phyloP scores from a whole-genome alignment of 1,284 basidiomycete genomes.

The Moesziomyces aphidis region DNA sequence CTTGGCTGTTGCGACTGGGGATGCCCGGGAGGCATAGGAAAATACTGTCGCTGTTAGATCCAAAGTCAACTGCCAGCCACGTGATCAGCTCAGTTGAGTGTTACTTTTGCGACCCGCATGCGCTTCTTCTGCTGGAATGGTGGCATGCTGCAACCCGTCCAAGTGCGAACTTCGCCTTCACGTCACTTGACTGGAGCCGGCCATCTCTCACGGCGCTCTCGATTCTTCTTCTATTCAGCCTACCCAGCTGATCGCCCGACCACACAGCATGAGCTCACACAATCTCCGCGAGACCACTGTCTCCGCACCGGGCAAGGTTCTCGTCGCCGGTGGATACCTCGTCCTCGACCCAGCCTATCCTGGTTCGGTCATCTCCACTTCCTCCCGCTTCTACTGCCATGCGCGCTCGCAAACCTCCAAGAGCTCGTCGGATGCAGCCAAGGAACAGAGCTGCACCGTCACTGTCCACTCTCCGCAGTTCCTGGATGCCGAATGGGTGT shows the following conservation, averaged over 20 bases:
- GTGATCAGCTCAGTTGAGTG: constrained; percentile 17
- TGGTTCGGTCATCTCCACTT: constrained; percentile 75
- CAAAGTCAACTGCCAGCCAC: neutral
- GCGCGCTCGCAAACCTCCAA: constrained; percentile 47
- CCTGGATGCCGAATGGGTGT: constrained; percentile 80
- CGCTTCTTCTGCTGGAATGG: neutral
- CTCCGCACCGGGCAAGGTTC: constrained; percentile 94
- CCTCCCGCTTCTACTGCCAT: constrained; percentile 88
- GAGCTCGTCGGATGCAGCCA: neutral
- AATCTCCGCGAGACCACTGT: constrained; percentile 70
- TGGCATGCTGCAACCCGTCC: neutral
- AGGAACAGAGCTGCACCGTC: constrained; percentile 68
- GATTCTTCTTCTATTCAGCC: neutral
- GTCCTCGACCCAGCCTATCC: constrained; percentile 66
- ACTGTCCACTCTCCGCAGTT: constrained; percentile 93
- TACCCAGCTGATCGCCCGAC: neutral
- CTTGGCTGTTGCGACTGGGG: neutral
- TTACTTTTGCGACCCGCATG: constrained; percentile 18
- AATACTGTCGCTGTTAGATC: constrained; percentile 1
- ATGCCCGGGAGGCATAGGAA: too few species aligned
- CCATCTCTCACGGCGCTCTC: too few species aligned
- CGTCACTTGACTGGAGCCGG: too few species aligned
- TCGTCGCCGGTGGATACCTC: constrained; percentile 72
- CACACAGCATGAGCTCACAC: constrained; percentile 11
- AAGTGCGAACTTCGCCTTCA: neutral